Conservation (phyloP, 495 filamentous ascomycete genomes). For the Tricharina praecox region DNA sequence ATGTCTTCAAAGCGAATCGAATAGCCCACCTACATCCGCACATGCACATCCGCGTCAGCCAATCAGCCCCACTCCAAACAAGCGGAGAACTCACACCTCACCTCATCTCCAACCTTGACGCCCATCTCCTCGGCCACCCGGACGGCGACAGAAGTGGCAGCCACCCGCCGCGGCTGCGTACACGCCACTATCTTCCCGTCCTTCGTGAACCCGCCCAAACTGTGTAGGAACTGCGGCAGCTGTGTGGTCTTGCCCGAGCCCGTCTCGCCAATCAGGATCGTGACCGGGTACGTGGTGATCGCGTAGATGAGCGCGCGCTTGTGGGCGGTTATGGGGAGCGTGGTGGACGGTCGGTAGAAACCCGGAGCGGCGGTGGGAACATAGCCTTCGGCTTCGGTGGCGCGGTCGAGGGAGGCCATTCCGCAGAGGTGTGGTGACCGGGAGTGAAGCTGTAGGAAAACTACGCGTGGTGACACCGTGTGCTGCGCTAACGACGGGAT, state of each 20-base stretch:
- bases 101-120: constrained; percentile 73
- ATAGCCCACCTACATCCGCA: constrained; percentile 51
- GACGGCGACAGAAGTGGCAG: constrained; percentile 78
- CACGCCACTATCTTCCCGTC: constrained; percentile 67
- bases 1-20: constrained; percentile 92
- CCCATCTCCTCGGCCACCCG: constrained; percentile 88
- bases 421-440: too few relatives aligned
- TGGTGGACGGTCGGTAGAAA: constrained; percentile 56
- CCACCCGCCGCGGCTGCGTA: constrained; percentile 86
- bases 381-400: constrained; percentile 21
- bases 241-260: constrained; percentile 84
- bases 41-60: neutral
- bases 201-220: constrained; percentile 69
- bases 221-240: constrained; percentile 67
- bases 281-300: constrained; percentile 59
- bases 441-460: too few relatives aligned
- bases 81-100: constrained; percentile 5
- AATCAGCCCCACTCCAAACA: neutral
- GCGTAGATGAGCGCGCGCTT: constrained; percentile 56
- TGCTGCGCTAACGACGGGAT: too few relatives aligned
- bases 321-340: constrained; percentile 65
- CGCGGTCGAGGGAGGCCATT: constrained; percentile 24
- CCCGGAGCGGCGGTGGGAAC: constrained; percentile 9
- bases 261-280: constrained; percentile 78
- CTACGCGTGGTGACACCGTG: too few relatives aligned